Base-by-base conservation (phyloP, 805 yeast species). In the Metschnikowia lochheadii region DNA sequence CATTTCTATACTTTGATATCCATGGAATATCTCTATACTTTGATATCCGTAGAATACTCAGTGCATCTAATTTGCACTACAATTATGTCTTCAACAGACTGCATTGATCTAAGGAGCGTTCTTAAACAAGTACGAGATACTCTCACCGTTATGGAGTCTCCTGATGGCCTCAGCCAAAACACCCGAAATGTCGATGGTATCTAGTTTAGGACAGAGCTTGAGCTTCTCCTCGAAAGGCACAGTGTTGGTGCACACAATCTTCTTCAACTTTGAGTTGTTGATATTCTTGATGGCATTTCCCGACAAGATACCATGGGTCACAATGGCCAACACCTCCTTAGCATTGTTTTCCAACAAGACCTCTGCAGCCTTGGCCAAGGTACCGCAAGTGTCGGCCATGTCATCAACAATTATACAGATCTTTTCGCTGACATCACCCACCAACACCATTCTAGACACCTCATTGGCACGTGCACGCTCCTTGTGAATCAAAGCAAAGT, bases 301-400 rank as follows among this genome's bases (percentile, higher is more conserved):
- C 23, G 87, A 80, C 52, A 87, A 75, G 14, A 87, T 82, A 55
- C 94, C 95, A 64, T 87, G 95, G 2, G 94, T 87, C 17, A 87
- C 90, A 55, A 87, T 84, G 32, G 94, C 92, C 60, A 87, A 80
- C 37, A 87, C 94, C 50, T 82, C 76, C 60, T 81, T 74, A 42
- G 92, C 94, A 33, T 79, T 78, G 60, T 86, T 83, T 26, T 80
- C 83, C 52, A 87, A 64, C 49, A 87, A 72, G 13, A 84, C 81
- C 55, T 87, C 92, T 20, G 90, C 88, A 36, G 94, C 94, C 68
- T 87, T 87, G 48, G 85, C 87, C 56, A 87, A 71, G 17, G 95
- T 87, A 55, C 94, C 95, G 71, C 95, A 87, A 18, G 95, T 87
- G 65, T 87, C 95, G 42, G 94, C 94, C 90, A 87, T 87, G 67